Conservation (phyloP, 2,329 filamentous ascomycete genomes). For the Neopestalotiopsis sp. region DNA sequence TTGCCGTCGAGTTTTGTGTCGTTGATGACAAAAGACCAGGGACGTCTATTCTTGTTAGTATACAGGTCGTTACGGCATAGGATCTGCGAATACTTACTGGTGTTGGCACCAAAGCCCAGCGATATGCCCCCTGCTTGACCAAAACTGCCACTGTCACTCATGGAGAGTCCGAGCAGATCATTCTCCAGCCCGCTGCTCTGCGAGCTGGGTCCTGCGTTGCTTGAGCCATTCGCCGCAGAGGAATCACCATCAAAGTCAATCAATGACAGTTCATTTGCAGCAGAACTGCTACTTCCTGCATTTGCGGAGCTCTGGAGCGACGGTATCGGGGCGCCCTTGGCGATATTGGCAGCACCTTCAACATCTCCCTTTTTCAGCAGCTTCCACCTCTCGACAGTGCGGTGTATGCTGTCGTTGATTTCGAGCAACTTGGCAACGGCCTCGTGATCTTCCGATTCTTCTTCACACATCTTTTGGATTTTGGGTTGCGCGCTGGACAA, state of each 20-base stretch:
- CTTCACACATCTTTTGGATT: conserved; percentile 99
- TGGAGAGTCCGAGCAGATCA: conserved; percentile 86
- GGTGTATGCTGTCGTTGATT: conserved; percentile 98
- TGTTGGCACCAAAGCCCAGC: conserved; percentile 75
- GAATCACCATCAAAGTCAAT: conserved; percentile 83
- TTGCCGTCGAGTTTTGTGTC: conserved; percentile 64
- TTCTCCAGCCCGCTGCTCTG: conserved; percentile 78
- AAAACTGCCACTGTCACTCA: conserved; percentile 70
- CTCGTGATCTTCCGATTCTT: conserved; percentile 96
- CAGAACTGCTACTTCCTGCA: conserved; percentile 63
- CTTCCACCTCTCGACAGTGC: conserved; percentile 94
- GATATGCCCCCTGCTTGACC: conserved; percentile 83
- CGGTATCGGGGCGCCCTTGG: conserved; percentile 69
- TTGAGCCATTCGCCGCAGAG: conserved; percentile 44
- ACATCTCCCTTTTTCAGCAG: conserved; percentile 94
- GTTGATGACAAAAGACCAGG: conserved; percentile 68
- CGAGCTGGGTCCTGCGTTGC: conserved; percentile 47
- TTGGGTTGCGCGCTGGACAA: conserved; percentile 95
- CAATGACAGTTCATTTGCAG: conserved; percentile 78
- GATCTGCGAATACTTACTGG: conserved; percentile 55
- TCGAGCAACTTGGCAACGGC: conserved; percentile 94
- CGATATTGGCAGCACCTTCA: conserved; percentile 81
- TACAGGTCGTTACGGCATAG: background rate
- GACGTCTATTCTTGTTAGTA: conserved; percentile 62
- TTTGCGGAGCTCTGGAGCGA: conserved; percentile 48